Evolutionary conservation across 2,329 filamentous ascomycete genomes (phyloP).

Genomic region (Chrysoporthe cubensis): DNA sequence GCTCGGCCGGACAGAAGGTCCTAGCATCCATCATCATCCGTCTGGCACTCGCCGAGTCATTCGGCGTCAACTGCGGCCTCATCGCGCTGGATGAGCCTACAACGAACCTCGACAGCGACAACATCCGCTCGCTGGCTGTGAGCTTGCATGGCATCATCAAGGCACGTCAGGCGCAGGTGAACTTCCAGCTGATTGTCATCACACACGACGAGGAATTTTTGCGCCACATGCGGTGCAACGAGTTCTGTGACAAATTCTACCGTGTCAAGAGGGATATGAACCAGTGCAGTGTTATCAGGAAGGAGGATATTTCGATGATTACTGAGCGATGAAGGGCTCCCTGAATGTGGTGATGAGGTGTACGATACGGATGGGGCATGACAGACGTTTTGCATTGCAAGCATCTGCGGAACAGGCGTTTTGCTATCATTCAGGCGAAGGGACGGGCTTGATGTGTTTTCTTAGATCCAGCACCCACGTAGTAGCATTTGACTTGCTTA

Average conservation of each 20-base stretch:
- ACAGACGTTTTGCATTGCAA: neutral
- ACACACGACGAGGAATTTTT: constrained; percentile 98
- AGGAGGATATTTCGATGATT: constrained; percentile 62
- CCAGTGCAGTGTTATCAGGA: constrained; percentile 86
- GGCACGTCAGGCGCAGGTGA: constrained; percentile 79
- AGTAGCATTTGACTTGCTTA: neutral
- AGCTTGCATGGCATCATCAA: constrained; percentile 88
- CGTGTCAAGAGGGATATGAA: constrained; percentile 79
- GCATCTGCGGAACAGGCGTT: neutral
- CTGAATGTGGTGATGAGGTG: neutral
- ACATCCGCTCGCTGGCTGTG: constrained; percentile 86
- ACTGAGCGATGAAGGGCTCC: constrained; percentile 35
- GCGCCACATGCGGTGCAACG: constrained; percentile 87
- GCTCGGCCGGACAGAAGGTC: constrained; percentile 95
- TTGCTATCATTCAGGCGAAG: neutral
- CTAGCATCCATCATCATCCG: constrained; percentile 97
- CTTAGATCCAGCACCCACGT: neutral
- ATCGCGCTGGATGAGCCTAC: constrained; percentile 98
- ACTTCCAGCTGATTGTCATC: constrained; percentile 98
- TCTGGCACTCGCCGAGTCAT: constrained; percentile 92
- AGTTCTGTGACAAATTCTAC: constrained; percentile 93
- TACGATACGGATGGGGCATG: neutral
- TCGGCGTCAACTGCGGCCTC: constrained; percentile 92
- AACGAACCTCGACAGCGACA: constrained; percentile 93
- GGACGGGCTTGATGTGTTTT: neutral